Base-by-base conservation (phyloP, 257 asterid genomes). In the Jaltomata sinuosa region DNA sequence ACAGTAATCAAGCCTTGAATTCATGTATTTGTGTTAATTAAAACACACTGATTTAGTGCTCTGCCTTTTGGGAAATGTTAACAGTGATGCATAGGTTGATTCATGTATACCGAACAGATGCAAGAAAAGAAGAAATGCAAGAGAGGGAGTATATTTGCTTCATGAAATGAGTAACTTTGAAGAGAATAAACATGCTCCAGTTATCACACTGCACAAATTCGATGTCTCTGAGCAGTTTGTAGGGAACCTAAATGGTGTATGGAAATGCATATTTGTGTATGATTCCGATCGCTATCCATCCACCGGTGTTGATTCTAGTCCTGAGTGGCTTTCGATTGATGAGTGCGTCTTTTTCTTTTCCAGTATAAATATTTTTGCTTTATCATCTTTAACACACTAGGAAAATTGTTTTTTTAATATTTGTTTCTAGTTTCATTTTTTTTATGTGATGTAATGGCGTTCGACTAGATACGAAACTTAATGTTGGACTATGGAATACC, bases 61-160 rank as follows among this genome's bases (percentile, higher is more conserved):
- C 29, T n/a, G 15, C 11, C 18, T 61, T 61, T 19, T 18, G 42
- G 16, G 21, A 54, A 14, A 67, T 27, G 38, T 40, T 36, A 16
- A 38, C 86, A 89, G 91, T 78, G 79, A 68, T 87, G 85, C 4
- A 87, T 57, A 84, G 91, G 65, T 62, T 78, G 16, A 83, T 89
- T 34, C 88, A 85, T 84, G 85, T 87, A 12, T 84, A 85, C 54
- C 84, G 61, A 80, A 4, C 19, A 11, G 84, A 27, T n/a, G 87
- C 64, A 71, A 86, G 83, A 74, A 57, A 54, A 38, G 89, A 87
- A 36, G 83, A 81, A 69, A 54, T n/a, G 8, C 68, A 25, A 50
- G 90, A 89, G 71, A 89, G 89, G 57, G 91, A 87, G 59, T 89
- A 74, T 84, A 74, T 84, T 2, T 84, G 45, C 74, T 89, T 21